Conservation (phyloP, 129 eudicot genomes). For the Erigeron canadensis region DNA sequence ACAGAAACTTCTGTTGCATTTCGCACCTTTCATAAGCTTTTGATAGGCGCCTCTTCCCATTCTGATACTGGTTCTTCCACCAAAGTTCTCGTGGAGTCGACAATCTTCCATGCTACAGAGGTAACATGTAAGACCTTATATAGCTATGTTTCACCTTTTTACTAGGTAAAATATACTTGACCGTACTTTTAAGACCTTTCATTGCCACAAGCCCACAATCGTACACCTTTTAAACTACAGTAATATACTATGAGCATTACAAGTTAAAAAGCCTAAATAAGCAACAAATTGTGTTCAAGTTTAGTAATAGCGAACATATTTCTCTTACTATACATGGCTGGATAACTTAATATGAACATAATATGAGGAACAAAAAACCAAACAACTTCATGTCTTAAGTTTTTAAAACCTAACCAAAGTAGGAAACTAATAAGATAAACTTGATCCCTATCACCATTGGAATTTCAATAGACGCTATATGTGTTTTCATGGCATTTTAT, state of each 20-base stretch:
- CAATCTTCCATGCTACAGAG: slow-evolving; percentile 72
- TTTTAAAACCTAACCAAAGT: neutral
- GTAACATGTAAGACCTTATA: slow-evolving; percentile 51
- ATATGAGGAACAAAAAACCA: slow-evolving; percentile 9
- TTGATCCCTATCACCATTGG: slow-evolving; percentile 1
- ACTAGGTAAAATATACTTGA: slow-evolving; percentile 14
- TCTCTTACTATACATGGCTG: neutral
- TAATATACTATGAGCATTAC: neutral
- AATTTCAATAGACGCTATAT: slow-evolving; percentile 4
- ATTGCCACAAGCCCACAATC: neutral
- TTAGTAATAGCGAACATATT: neutral
- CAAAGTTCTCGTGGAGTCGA: slow-evolving; percentile 49
- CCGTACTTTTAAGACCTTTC: neutral
- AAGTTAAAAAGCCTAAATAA: neutral
- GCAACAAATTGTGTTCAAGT: neutral
- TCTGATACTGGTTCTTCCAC: slow-evolving; percentile 43
- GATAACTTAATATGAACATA: neutral
- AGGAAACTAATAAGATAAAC: slow-evolving; percentile 6
- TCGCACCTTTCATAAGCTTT: slow-evolving; percentile 73
- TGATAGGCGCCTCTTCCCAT: slow-evolving; percentile 73
- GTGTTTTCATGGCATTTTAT: slow-evolving; percentile 9
- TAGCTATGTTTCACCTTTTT: slow-evolving; percentile 25
- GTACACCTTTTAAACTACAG: neutral
- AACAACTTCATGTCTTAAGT: neutral
- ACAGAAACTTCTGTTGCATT: slow-evolving; percentile 89